phyloP scores from a whole-genome alignment of 2,329 filamentous ascomycete species.

The Aspergillus quadricinctus region DNA sequence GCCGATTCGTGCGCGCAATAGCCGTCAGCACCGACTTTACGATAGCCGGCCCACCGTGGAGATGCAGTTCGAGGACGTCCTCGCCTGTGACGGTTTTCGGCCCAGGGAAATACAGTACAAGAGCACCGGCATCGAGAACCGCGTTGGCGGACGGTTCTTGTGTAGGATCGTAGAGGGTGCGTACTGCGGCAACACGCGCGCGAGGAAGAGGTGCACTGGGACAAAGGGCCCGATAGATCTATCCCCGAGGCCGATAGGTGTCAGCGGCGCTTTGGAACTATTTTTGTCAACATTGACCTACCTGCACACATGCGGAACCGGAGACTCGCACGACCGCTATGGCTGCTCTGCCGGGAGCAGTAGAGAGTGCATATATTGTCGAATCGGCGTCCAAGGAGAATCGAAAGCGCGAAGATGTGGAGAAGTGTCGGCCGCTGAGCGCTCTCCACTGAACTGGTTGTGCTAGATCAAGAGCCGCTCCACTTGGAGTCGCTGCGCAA shows the following conservation, averaged over 20 bases:
- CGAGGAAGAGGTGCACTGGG: conserved; percentile 52
- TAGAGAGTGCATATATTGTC: conserved; percentile 91
- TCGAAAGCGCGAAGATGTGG: conserved; percentile 7
- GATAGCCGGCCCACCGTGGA: conserved; percentile 88
- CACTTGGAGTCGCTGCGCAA: conserved; percentile 5
- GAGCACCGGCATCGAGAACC: conserved; percentile 69
- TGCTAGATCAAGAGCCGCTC: conserved; percentile 7
- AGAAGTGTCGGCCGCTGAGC: conserved; percentile 19
- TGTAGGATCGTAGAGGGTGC: conserved; percentile 64
- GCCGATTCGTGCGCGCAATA: conserved; percentile 50
- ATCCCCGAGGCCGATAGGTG: conserved; percentile 9
- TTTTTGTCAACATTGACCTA: conserved; percentile 34
- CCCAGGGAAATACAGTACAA: conserved; percentile 76
- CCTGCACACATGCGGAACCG: conserved; percentile 67
- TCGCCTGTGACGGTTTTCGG: conserved; percentile 87
- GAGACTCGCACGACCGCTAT: conserved; percentile 89
- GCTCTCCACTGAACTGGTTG: conserved; percentile 1
- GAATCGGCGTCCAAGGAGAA: conserved; percentile 28
- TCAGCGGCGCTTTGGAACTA: neutral
- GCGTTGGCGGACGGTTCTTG: conserved; percentile 34
- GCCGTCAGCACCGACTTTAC: conserved; percentile 80
- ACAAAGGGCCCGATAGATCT: conserved; percentile 64
- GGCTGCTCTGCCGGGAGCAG: conserved; percentile 76
- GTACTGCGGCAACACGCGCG: conserved; percentile 64
- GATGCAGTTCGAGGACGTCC: conserved; percentile 84